A percentile compares a stretch with the other conserved stretches of the same genome.
Evolutionary conservation across 176 grass and related monocot species (phyloP).

Genomic region (Pharus latifolius): DNA sequence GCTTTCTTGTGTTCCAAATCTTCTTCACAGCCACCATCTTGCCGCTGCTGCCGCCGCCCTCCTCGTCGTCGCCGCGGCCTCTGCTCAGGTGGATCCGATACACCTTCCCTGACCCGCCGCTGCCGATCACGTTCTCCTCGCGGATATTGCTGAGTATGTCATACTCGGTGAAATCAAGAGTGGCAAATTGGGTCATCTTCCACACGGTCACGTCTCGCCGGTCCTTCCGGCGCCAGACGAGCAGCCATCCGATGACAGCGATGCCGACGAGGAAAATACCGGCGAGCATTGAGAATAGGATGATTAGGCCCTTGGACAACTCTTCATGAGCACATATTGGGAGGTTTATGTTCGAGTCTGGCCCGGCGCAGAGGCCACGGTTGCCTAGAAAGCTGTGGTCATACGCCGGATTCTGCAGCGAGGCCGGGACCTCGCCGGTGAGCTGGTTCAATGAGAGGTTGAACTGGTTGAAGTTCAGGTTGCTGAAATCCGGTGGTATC

Average conservation of each 20-base stretch:
- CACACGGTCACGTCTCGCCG: conserved; percentile 29
- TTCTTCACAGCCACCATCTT: conserved; percentile 63
- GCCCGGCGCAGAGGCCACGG: conserved; percentile 37
- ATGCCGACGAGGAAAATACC: conserved; percentile 22
- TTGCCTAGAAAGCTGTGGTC: conserved; percentile 59
- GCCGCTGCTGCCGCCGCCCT: neutral
- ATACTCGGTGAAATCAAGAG: conserved; percentile 38
- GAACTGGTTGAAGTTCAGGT: conserved; percentile 21
- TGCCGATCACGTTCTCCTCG: conserved; percentile 62
- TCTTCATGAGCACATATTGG: conserved; percentile 10
- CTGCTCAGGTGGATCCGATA: conserved; percentile 36
- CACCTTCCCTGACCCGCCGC: conserved; percentile 62
- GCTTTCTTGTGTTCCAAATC: conserved; percentile 36
- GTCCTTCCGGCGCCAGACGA: conserved; percentile 27
- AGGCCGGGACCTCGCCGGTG: conserved; percentile 43
- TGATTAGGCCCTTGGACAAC: conserved; percentile 32
- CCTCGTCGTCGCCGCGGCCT: neutral
- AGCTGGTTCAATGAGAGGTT: conserved; percentile 63
- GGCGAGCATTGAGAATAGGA: conserved; percentile 30
- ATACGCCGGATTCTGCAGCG: conserved; percentile 44
- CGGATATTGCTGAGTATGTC: conserved; percentile 37
- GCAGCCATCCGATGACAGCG: conserved; percentile 25
- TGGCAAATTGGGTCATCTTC: conserved; percentile 60
- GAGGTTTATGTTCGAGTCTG: conserved; percentile 6
- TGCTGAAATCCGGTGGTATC: conserved; percentile 40